Base-by-base conservation (phyloP, 768 basidiomycete species). In the Pisolithus albus region DNA sequence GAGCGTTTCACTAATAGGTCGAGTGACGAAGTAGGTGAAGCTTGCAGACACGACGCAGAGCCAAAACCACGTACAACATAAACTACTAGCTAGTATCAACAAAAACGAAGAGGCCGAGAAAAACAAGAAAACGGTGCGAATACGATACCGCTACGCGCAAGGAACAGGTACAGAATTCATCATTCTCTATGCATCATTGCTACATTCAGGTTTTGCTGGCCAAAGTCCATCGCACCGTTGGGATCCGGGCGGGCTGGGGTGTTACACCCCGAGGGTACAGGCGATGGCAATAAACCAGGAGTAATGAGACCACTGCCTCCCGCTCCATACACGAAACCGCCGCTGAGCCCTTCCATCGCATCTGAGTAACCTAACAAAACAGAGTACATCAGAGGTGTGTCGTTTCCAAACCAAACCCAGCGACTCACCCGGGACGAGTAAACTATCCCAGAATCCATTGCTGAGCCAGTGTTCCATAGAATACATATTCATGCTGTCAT, bases 301-400 rank as follows among this genome's bases (percentile, higher is more conserved):
- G 90, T 90, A 59, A 91, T 91, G 50, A 90, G 70, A 28, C 88
- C 89, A 59, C 85, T 89, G 18, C 88, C 90, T 26, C 87, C 86
- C 6, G 84, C 79, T 9, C 90, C 90, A 58, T 84, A 92, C 19
- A 91, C 83, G 64, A 92, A 92, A 6, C 90, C 90, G 21, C 88
- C 90, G 52, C 82, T 86, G 11, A 92, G 71, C 5, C 87, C 88
- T 65, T 92, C 90, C 74, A 90, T 77, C 18, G 83, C 77, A 57
- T 87, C 86, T 39, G 80, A 79, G 60, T 88, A 92, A 3, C 90
- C 89, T 91, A 54, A n/a, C n/a, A 40, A 19, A 49, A 19, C 54
- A 23, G 32, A 24, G 26, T 52, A 41, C 54, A 5, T 52, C 39
- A 45, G 26, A 21, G 10, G 28, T n/a, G n/a, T 51, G 42, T 51